Conservation (phyloP, 805 yeast genomes). For the Pichia exigua region DNA sequence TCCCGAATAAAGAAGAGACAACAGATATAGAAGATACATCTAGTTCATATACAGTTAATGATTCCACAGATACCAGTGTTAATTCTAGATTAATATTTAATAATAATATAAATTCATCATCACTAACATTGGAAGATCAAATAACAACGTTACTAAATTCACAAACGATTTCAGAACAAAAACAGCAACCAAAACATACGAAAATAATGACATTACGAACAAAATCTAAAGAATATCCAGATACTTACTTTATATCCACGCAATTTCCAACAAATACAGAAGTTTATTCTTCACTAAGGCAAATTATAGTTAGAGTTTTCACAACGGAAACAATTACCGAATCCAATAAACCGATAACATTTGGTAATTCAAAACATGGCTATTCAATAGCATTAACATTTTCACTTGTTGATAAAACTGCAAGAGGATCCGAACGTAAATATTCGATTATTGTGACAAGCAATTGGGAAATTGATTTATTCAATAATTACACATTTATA, state of each 20-base stretch:
- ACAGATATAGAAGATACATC: background rate
- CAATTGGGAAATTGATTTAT: slow-evolving; percentile 44
- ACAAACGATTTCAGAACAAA: background rate
- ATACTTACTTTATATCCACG: slow-evolving; percentile 38
- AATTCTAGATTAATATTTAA: background rate
- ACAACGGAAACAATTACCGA: slow-evolving; percentile 61
- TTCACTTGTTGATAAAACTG: slow-evolving; percentile 54
- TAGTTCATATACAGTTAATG: background rate
- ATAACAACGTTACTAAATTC: slow-evolving; percentile 1
- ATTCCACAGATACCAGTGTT: background rate
- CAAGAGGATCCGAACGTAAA: slow-evolving; percentile 68
- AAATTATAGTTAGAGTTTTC: slow-evolving; percentile 53
- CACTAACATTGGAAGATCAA: slow-evolving; percentile 7
- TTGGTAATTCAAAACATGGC: slow-evolving; percentile 57
- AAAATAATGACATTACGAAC: slow-evolving; percentile 11
- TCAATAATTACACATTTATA: slow-evolving; percentile 49
- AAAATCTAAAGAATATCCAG: slow-evolving; percentile 11
- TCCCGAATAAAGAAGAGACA: slow-evolving; percentile 2
- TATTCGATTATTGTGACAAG: slow-evolving; percentile 52
- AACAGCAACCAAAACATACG: background rate
- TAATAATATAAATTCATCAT: background rate
- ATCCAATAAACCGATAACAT: slow-evolving; percentile 50
- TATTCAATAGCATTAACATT: slow-evolving; percentile 52
- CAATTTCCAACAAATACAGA: slow-evolving; percentile 51
- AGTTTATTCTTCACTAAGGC: slow-evolving; percentile 47